Evolutionary conservation across 257 asterid species (phyloP), one percentile per base, ranked within the genome.

Genomic region (Perilla frutescens): DNA sequence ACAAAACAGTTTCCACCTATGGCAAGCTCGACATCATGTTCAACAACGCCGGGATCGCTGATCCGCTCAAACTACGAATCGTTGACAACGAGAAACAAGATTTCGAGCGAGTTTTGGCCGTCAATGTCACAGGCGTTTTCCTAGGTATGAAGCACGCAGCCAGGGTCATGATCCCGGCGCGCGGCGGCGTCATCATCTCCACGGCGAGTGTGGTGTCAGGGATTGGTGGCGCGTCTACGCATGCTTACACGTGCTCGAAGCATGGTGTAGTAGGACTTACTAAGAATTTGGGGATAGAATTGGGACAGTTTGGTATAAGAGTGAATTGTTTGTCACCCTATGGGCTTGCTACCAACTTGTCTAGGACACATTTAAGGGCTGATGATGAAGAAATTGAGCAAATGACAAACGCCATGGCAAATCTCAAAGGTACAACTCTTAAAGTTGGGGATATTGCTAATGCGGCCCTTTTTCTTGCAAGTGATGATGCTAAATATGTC

Each of bases 11-110:
- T 6, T 11, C 76, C 3, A 67, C 78, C 14, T 85, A 61, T 2
- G 92, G 92, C 3, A 84, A 83, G 49, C 82, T 89, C 1, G 93
- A 89, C 80, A 87, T 87, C 49, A 81, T 89, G 84, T 75, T 84
- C 82, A 84, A 82, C 80, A 89, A 81, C 26, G 93, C 96, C 0
- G 93, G 91, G 4, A 81, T 77, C 2, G 12, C 45, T 0, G 90
- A 77, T 1, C 9, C 29, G 0, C 75, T 14, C 71, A 72, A 66
- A 50, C 45, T 87, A 29, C 77, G 72, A 9, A 80, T 85, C 57
- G 40, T 60, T 2, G 86, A 83, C 41, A 56, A 15, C 53, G 62
- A 60, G 0, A 53, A 44, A 4, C 9, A 67, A 1, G 88, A 83
- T 34, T 89, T 89, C 15, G 85, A 87, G 10, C 83, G 87, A 3